Base-by-base conservation (phyloP, 306 rosid species). In the Gastrolobium bilobum region DNA sequence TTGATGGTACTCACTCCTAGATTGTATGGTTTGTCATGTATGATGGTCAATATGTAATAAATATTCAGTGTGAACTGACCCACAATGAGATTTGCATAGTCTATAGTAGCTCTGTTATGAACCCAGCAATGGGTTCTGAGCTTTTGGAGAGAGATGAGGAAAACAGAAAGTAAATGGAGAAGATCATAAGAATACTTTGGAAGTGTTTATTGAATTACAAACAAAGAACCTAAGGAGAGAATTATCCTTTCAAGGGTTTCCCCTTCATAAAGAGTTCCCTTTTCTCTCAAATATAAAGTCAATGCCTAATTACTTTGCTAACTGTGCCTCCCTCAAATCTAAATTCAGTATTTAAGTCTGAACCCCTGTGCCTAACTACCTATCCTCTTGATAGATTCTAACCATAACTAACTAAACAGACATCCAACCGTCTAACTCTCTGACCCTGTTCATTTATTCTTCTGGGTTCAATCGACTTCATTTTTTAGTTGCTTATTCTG, bases 1-100 rank as follows among this genome's bases (percentile, higher is more conserved):
- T 76, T 14, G 59, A 62, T 82, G 53, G 39, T 48, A 54, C 26
- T 56, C 33, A 56, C 69, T 54, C 26, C 42, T n/a, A 46, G 57
- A 62, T n/a, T 47, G 29, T 68, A 43, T 53, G 37, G 42, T 63
- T 63, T 77, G 68, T 54, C 34, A 20, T 42, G 42, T 61, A 39
- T 39, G 60, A 3, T 52, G 63, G 46, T 44, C 61, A 34, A 29
- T 58, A 48, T 31, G 37, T 52, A 42, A 42, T 57, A 61, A 75
- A n/a, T 74, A 61, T 83, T 9, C 33, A 33, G 43, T 52, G 61
- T 29, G 56, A 33, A 56, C 37, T 62, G 63, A 29, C 14, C 47
- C 42, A 46, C 51, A 48, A 38, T 40, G 40, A 60, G 59, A 46
- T 30, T 54, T 59, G 52, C 66, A 39, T 54, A 34, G 46, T 63